These are phyloP conservation scores for Lycium ferocissimum DNA, from an alignment of 257 asterid species.

Conservation along the genomic window DNA sequence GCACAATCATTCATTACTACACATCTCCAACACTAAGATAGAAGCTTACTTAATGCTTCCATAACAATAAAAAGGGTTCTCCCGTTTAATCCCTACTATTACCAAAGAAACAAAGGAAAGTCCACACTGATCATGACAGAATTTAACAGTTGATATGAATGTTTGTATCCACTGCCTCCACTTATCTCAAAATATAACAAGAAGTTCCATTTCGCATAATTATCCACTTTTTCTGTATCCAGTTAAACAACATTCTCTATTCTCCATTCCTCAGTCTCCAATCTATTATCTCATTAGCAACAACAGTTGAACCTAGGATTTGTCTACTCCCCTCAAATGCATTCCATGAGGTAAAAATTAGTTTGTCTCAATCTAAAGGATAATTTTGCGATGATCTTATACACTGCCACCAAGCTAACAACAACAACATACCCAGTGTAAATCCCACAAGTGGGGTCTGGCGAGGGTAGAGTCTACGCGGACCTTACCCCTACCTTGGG, in stretches of 20 bases:
- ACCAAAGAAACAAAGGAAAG: neutral
- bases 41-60: neutral
- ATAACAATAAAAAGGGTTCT: neutral
- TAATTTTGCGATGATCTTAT: neutral
- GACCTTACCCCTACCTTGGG: no score
- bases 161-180: neutral
- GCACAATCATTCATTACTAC: neutral
- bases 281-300: neutral
- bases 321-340: neutral
- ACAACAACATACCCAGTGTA: no score
- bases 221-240: neutral
- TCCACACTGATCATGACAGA: neutral
- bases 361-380: neutral
- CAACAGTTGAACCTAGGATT: neutral
- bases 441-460: no score
- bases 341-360: neutral
- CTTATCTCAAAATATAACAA: neutral
- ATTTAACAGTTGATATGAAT: neutral
- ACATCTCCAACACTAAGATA: neutral
- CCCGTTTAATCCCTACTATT: no score
- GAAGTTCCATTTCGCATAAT: neutral
- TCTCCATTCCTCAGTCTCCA: constrained; percentile 2
- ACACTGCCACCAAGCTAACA: no score
- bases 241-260: neutral
- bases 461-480: no score